phyloP scores from a whole-genome alignment of 257 asterid genomes.

The Asclepias syriaca region DNA sequence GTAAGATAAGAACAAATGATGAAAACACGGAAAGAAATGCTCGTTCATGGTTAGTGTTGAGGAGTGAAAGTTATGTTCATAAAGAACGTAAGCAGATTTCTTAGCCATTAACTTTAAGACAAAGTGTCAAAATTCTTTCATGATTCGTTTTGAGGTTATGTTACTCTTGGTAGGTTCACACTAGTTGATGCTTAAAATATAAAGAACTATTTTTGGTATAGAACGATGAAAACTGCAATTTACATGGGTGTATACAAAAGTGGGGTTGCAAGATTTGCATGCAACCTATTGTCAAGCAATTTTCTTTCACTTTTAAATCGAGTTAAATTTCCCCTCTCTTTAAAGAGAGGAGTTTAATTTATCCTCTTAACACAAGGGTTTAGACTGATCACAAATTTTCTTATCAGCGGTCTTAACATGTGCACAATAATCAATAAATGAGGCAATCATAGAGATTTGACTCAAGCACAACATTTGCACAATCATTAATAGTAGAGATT shows the following conservation, averaged over 20 bases:
- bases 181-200: not conserved
- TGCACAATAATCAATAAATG: too few relatives aligned
- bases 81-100: not conserved
- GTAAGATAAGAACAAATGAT: not conserved
- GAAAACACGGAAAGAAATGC: not conserved
- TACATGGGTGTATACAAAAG: not conserved
- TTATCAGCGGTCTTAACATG: too few relatives aligned
- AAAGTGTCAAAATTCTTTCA: not conserved
- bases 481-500: too few relatives aligned
- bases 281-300: too few relatives aligned
- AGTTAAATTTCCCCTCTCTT: too few relatives aligned
- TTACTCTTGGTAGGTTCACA: not conserved
- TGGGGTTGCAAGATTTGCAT: too few relatives aligned
- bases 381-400: too few relatives aligned
- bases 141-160: not conserved
- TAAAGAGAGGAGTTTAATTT: too few relatives aligned
- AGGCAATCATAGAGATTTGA: too few relatives aligned
- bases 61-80: not conserved
- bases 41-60: not conserved
- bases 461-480: too few relatives aligned
- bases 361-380: too few relatives aligned
- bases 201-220: not conserved
- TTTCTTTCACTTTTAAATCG: too few relatives aligned
- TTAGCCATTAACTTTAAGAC: not conserved
- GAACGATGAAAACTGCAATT: not conserved